These are phyloP conservation scores for Limnanthes douglasii DNA, from an alignment of 345 rosid species.

Conservation along the genomic window DNA sequence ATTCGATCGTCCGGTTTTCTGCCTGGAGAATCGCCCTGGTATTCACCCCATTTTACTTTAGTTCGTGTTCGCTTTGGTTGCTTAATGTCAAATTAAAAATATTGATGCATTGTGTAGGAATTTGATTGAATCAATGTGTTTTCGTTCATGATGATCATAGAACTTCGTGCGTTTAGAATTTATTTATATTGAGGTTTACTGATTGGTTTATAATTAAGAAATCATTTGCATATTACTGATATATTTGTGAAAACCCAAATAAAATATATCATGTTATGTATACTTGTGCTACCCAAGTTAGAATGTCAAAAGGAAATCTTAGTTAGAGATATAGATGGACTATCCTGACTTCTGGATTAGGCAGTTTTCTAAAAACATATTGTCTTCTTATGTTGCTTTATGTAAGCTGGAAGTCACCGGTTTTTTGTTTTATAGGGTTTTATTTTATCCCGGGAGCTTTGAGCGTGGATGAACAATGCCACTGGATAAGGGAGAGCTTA, in stretches of 20 bases:
- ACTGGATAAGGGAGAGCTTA: slow-evolving; percentile 77
- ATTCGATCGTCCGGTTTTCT: slow-evolving; percentile 28
- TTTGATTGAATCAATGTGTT: neutral
- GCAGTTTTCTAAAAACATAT: too few relatives aligned
- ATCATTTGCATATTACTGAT: too few relatives aligned
- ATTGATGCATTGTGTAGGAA: neutral
- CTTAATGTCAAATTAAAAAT: neutral
- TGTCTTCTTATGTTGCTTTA: too few relatives aligned
- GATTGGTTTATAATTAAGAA: too few relatives aligned
- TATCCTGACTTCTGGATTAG: too few relatives aligned
- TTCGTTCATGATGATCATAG: slow-evolving; percentile 2
- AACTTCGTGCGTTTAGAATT: neutral
- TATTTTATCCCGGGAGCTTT: slow-evolving; percentile 66
- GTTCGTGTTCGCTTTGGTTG: neutral
- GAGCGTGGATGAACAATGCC: slow-evolving; percentile 63
- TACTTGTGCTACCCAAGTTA: too few relatives aligned
- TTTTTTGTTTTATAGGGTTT: slow-evolving; percentile 36
- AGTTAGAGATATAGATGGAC: too few relatives aligned
- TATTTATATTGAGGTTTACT: too few relatives aligned
- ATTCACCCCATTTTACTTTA: neutral
- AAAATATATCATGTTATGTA: too few relatives aligned
- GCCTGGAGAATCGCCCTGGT: slow-evolving; percentile 68
- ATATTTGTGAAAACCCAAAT: too few relatives aligned
- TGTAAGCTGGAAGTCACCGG: neutral
- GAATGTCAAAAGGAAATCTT: too few relatives aligned